These are phyloP conservation scores for Sporisorium sorghi DNA, from an alignment of 1,284 basidiomycete species.

Conservation along the genomic window DNA sequence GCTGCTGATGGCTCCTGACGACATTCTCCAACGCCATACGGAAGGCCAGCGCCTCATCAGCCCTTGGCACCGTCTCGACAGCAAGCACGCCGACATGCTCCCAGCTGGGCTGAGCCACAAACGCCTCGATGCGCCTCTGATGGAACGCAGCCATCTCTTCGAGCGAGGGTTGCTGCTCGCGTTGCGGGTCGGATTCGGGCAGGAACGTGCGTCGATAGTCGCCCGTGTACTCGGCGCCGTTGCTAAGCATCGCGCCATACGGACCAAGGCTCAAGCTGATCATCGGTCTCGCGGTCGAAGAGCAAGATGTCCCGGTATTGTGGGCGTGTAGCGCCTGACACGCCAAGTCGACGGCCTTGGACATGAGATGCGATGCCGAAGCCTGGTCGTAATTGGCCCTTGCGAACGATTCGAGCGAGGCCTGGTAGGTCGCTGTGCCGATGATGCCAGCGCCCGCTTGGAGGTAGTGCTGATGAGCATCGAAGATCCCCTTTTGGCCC, in stretches of 20 bases:
- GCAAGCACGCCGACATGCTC: slow-evolving; percentile 53
- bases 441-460: slow-evolving; percentile 60
- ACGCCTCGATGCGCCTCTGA: slow-evolving; percentile 44
- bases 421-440: slow-evolving; percentile 61
- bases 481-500: slow-evolving; percentile 44
- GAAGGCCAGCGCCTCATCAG: slow-evolving; percentile 61
- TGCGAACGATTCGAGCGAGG: slow-evolving; percentile 52
- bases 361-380: slow-evolving; percentile 50
- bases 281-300: slow-evolving; percentile 22
- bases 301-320: slow-evolving; percentile 7
- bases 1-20: slow-evolving; percentile 13
- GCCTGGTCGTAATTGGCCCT: slow-evolving; percentile 36
- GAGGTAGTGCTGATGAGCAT: slow-evolving; percentile 59
- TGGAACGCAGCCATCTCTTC: slow-evolving; percentile 56
- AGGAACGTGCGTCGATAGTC: slow-evolving; percentile 50
- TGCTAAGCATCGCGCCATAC: slow-evolving; percentile 58
- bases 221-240: slow-evolving; percentile 63
- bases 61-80: slow-evolving; percentile 60
- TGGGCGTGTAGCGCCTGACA: slow-evolving; percentile 39
- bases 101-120: slow-evolving; percentile 43
- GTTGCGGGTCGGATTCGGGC: slow-evolving; percentile 28
- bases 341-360: slow-evolving; percentile 52
- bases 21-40: slow-evolving; percentile 49
- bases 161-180: slow-evolving; percentile 35
- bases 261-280: slow-evolving; percentile 59